These are phyloP conservation scores for Malus sieversii DNA, from an alignment of 306 rosid species.

Conservation along the genomic window DNA sequence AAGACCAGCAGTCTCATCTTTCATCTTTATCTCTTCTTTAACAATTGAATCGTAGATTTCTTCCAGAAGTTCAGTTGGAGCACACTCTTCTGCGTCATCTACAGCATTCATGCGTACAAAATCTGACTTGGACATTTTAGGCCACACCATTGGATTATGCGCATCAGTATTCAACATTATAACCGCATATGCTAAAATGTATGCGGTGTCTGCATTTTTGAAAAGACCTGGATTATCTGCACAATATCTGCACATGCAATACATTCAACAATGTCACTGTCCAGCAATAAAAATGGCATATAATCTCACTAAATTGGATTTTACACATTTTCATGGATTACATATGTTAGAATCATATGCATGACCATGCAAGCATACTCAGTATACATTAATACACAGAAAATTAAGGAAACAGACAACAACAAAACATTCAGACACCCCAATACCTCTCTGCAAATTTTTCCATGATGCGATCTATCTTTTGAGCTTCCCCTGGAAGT, in stretches of 20 bases:
- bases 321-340: background rate
- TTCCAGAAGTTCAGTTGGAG: slow-evolving; percentile 84
- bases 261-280: slow-evolving; percentile 18
- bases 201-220: slow-evolving; percentile 94
- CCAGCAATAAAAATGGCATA: slow-evolving; percentile 19
- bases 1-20: slow-evolving; percentile 54
- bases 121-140: slow-evolving; percentile 94
- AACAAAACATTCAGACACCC: background rate
- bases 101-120: slow-evolving; percentile 81
- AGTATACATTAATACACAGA: background rate
- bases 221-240: slow-evolving; percentile 95
- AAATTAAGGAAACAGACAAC: background rate
- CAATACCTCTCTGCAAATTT: slow-evolving; percentile 94
- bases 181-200: slow-evolving; percentile 97
- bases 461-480: slow-evolving; percentile 98
- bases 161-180: slow-evolving; percentile 97
- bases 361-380: background rate
- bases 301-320: slow-evolving; percentile 8
- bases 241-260: slow-evolving; percentile 64
- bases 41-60: slow-evolving; percentile 89
- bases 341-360: slow-evolving; percentile 16
- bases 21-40: slow-evolving; percentile 88
- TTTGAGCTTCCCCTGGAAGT: slow-evolving; percentile 99
- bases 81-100: slow-evolving; percentile 86
- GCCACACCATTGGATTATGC: slow-evolving; percentile 99